phyloP scores from a whole-genome alignment of 2,329 filamentous ascomycete species.

The Colletotrichum eremochloae region DNA sequence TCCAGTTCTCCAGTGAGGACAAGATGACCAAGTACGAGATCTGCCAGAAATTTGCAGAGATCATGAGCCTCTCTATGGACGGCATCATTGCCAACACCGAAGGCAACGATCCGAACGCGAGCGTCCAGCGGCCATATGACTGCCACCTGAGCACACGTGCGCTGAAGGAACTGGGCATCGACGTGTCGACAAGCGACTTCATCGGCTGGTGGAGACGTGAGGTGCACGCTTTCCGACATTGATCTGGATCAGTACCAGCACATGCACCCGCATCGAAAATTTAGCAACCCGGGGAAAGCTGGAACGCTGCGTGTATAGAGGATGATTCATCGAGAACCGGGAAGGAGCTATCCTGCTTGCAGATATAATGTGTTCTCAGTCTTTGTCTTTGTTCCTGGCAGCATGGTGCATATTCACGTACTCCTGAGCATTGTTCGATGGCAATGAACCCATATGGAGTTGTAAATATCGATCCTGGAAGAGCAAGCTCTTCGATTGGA shows the following conservation, averaged over 20 bases:
- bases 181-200: slow-evolving; percentile 82
- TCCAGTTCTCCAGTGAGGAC: slow-evolving; percentile 92
- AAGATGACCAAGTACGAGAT: slow-evolving; percentile 92
- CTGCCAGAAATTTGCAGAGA: slow-evolving; percentile 80
- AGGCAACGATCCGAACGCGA: slow-evolving; percentile 78
- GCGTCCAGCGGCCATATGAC: slow-evolving; percentile 86
- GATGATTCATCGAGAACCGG: too few relatives aligned
- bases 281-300: neutral
- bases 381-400: neutral
- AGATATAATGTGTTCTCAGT: neutral
- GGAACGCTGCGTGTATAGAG: neutral
- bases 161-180: slow-evolving; percentile 79
- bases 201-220: slow-evolving; percentile 83
- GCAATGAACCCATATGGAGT: neutral
- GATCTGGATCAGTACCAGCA: slow-evolving; percentile 43
- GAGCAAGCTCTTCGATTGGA: neutral
- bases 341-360: neutral
- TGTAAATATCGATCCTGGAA: neutral
- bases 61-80: slow-evolving; percentile 80
- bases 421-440: neutral
- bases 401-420: neutral
- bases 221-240: slow-evolving; percentile 70
- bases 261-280: neutral
- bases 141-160: slow-evolving; percentile 85
- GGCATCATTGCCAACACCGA: slow-evolving; percentile 78